A percentile compares a stretch with the other conserved stretches of the same genome.
phyloP scores from a whole-genome alignment of 768 basidiomycete genomes.

The Pleurotus citrinopileatus region DNA sequence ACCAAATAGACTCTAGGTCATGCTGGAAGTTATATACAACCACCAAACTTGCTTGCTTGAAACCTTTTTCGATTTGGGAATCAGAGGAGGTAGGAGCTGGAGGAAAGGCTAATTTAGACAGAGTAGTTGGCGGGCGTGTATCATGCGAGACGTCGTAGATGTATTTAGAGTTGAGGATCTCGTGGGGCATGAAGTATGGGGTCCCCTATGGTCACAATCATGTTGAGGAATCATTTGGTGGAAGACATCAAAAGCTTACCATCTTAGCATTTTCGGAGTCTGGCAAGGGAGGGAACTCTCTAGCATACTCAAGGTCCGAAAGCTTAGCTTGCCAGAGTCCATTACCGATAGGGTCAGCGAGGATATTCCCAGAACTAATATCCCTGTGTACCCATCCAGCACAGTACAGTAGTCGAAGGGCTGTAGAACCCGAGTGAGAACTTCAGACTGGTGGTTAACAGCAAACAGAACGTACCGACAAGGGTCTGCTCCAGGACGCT shows the following conservation, averaged over 20 bases:
- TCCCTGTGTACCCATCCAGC: slow-evolving; percentile 8
- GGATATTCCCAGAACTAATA: slow-evolving; percentile 1
- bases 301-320: neutral
- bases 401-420: slow-evolving; percentile 1
- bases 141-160: neutral
- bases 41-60: neutral
- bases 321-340: neutral
- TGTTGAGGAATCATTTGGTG: neutral
- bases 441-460: neutral
- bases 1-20: slow-evolving; percentile 6
- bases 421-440: neutral
- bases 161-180: neutral
- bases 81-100: neutral
- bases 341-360: neutral
- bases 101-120: neutral
- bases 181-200: slow-evolving; percentile 1
- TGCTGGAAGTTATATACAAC: slow-evolving; percentile 4
- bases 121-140: no score
- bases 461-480: neutral
- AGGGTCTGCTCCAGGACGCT: neutral
- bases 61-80: neutral
- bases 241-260: neutral
- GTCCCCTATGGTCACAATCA: no score
- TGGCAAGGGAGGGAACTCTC: neutral
- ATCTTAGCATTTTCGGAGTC: neutral